Conservation (phyloP, 2,329 filamentous ascomycete species). For the Fonsecaea monophora region DNA sequence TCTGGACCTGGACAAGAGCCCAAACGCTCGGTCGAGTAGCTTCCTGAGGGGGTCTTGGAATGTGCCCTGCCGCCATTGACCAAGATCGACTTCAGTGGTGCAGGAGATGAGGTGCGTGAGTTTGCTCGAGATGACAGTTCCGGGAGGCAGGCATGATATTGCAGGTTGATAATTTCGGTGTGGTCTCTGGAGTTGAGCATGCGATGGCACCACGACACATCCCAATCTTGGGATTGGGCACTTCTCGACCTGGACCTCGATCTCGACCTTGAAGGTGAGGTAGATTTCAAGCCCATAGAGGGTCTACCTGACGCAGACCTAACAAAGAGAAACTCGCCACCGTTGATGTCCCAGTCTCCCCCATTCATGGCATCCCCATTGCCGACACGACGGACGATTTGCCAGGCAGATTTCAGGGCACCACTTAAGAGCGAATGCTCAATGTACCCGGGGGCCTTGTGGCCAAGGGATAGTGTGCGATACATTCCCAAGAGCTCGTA, state of each 20-base stretch:
- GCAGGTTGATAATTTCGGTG: constrained; percentile 71
- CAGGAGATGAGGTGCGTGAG: constrained; percentile 18
- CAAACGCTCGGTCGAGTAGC: constrained; percentile 26
- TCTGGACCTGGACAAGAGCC: constrained; percentile 32
- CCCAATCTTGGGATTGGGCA: constrained; percentile 55
- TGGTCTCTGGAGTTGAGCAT: constrained; percentile 83
- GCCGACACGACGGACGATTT: constrained; percentile 65
- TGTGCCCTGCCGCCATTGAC: constrained; percentile 24
- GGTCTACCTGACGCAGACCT: constrained; percentile 23
- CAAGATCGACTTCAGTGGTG: constrained; percentile 25
- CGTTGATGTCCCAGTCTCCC: constrained; percentile 72
- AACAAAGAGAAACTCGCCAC: constrained; percentile 81
- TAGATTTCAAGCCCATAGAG: constrained; percentile 24
- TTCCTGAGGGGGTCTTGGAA: constrained; percentile 11
- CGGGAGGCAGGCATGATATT: constrained; percentile 42
- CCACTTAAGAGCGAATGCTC: constrained; percentile 56
- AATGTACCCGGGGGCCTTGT: constrained; percentile 69
- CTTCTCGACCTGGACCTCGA: constrained; percentile 12
- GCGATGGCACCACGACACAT: constrained; percentile 78
- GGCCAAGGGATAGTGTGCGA: constrained; percentile 66
- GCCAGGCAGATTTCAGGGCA: constrained; percentile 60
- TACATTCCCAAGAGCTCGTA: constrained; percentile 74
- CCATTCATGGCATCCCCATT: constrained; percentile 66
- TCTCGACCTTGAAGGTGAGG: constrained; percentile 30
- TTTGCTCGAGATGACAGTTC: constrained; percentile 1